A percentile compares a stretch with the other conserved stretches of the same genome.
Evolutionary conservation across 2,329 filamentous ascomycete genomes (phyloP).

Genomic region (Beauveria asiatica): DNA sequence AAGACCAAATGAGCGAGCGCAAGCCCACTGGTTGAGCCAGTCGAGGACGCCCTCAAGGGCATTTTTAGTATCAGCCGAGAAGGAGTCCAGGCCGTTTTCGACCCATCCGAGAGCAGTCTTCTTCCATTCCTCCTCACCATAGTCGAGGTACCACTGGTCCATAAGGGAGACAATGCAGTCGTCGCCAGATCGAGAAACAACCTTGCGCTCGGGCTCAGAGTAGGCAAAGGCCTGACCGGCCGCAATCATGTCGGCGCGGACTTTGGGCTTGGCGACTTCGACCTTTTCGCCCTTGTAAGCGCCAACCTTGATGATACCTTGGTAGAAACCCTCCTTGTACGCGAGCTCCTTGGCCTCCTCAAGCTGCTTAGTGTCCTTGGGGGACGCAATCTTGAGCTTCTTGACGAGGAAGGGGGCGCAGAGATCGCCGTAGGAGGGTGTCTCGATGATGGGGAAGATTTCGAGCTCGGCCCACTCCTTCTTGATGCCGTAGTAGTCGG

Average conservation of each 20-base stretch:
- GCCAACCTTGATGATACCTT: slow-evolving; percentile 80
- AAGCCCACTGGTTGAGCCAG: slow-evolving; percentile 96
- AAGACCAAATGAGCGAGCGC: slow-evolving; percentile 81
- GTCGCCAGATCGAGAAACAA: slow-evolving; percentile 81
- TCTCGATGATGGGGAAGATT: slow-evolving; percentile 81
- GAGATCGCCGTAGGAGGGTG: slow-evolving; percentile 77
- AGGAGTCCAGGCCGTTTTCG: slow-evolving; percentile 68
- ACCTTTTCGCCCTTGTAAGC: slow-evolving; percentile 85
- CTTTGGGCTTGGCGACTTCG: slow-evolving; percentile 77
- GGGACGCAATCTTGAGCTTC: slow-evolving; percentile 91
- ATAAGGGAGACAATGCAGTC: slow-evolving; percentile 89
- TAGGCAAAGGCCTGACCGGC: slow-evolving; percentile 79
- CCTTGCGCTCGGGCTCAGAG: slow-evolving; percentile 83
- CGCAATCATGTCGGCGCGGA: slow-evolving; percentile 69
- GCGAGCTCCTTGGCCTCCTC: slow-evolving; percentile 91
- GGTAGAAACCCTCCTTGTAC: slow-evolving; percentile 97
- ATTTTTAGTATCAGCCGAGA: slow-evolving; percentile 66
- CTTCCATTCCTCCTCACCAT: slow-evolving; percentile 86
- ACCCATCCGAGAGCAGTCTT: slow-evolving; percentile 65
- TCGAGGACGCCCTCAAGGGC: slow-evolving; percentile 77
- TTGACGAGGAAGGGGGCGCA: slow-evolving; percentile 78
- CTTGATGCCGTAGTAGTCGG: slow-evolving; percentile 91
- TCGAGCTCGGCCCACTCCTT: slow-evolving; percentile 94
- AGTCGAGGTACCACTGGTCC: slow-evolving; percentile 98
- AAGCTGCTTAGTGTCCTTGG: slow-evolving; percentile 83